Conservation (phyloP, 169 alveolate genomes). For the Cardiosporidium cionae region DNA sequence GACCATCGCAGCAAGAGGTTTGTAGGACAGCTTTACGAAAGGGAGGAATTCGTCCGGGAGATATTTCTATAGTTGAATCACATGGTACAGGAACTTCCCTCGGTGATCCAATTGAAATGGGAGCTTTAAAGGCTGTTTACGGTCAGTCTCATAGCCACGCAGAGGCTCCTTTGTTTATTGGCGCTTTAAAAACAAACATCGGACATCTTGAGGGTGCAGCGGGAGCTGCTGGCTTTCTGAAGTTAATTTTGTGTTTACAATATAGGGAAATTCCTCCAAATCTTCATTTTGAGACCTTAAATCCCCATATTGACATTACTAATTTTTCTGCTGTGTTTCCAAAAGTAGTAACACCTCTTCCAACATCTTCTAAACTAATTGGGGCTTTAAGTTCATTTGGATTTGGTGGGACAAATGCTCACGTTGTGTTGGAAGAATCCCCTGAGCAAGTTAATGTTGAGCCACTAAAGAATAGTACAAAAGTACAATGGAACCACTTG, state of each 20-base stretch:
- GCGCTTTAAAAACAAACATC: slow-evolving; percentile 51
- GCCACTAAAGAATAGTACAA: slow-evolving; percentile 1
- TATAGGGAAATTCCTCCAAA: slow-evolving; percentile 43
- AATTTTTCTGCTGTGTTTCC: slow-evolving; percentile 32
- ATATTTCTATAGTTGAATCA: slow-evolving; percentile 34
- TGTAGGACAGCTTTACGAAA: slow-evolving; percentile 32
- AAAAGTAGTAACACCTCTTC: slow-evolving; percentile 2
- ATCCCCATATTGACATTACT: slow-evolving; percentile 37
- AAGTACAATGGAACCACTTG: slow-evolving; percentile 7
- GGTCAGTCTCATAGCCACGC: too few relatives aligned
- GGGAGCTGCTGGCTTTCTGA: slow-evolving; percentile 49
- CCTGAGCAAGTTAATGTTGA: slow-evolving; percentile 7
- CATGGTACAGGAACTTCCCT: slow-evolving; percentile 60
- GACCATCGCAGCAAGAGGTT: slow-evolving; percentile 52
- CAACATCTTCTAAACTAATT: slow-evolving; percentile 10
- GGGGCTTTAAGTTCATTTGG: slow-evolving; percentile 55
- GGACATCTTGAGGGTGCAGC: slow-evolving; percentile 59
- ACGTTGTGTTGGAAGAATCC: slow-evolving; percentile 33
- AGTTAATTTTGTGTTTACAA: slow-evolving; percentile 41
- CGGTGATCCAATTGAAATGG: slow-evolving; percentile 63
- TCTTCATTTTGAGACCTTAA: slow-evolving; percentile 41
- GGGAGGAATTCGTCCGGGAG: slow-evolving; percentile 34
- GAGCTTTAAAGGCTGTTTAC: slow-evolving; percentile 44
- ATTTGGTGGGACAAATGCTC: slow-evolving; percentile 56
- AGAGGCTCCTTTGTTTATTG: slow-evolving; percentile 33